Conservation (phyloP, 768 basidiomycete species). For the Suillus fuscotomentosus region DNA sequence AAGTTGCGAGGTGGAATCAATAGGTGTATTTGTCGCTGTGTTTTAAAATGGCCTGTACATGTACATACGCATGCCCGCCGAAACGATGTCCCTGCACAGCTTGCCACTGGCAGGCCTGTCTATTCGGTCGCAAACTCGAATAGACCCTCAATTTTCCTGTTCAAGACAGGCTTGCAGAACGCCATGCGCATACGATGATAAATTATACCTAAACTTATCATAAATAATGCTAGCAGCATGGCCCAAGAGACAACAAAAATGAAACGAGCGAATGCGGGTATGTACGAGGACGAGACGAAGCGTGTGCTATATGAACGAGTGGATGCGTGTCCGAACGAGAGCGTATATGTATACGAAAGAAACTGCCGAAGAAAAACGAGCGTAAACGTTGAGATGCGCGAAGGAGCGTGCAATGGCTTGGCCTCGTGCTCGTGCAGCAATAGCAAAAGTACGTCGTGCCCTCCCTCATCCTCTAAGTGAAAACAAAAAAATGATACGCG, state of each 20-base stretch:
- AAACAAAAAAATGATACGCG: neutral
- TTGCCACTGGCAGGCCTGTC: neutral
- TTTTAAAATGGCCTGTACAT: neutral
- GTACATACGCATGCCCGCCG: neutral
- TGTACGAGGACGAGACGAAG: neutral
- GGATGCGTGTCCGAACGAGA: neutral
- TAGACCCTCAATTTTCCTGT: neutral
- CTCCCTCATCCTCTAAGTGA: neutral
- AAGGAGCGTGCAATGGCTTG: neutral
- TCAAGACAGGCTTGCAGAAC: neutral
- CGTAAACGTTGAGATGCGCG: neutral
- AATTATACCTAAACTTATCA: neutral
- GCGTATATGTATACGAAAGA: neutral
- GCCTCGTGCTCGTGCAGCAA: neutral
- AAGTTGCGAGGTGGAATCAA: neutral
- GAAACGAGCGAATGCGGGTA: neutral
- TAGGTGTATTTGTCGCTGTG: neutral
- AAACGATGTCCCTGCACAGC: neutral
- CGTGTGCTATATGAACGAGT: neutral
- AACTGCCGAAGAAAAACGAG: neutral
- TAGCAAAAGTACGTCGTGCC: neutral
- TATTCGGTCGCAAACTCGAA: neutral
- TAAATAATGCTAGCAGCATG: neutral
- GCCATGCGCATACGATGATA: neutral
- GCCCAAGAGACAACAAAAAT: neutral